A percentile compares a stretch with the other conserved stretches of the same genome.
Evolutionary conservation across 2,329 filamentous ascomycete species (phyloP).

Genomic region (Lachnellula willkommii): DNA sequence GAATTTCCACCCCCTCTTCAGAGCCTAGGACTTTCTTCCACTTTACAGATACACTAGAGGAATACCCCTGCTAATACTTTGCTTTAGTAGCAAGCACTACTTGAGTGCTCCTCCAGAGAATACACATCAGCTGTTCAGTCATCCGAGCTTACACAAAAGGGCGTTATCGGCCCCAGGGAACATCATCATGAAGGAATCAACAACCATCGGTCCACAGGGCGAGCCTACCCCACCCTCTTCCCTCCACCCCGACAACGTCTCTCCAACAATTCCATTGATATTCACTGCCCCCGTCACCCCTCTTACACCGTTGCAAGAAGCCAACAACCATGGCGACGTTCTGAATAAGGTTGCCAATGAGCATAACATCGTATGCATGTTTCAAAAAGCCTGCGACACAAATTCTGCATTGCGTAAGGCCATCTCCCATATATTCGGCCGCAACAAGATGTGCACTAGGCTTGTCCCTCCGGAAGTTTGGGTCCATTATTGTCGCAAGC

Average conservation of each 20-base stretch:
- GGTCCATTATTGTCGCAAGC: constrained; percentile 74
- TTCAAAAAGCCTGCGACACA: constrained; percentile 48
- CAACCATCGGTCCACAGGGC: constrained; percentile 10
- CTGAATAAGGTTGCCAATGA: constrained; percentile 33
- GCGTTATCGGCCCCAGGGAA: constrained; percentile 22
- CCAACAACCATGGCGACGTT: constrained; percentile 13
- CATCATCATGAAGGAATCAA: constrained; percentile 10
- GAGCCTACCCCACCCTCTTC: constrained; percentile 29
- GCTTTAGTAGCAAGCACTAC: neutral
- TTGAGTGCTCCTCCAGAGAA: constrained; percentile 4
- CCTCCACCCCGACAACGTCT: constrained; percentile 21
- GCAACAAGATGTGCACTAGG: constrained; percentile 73
- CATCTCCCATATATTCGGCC: constrained; percentile 75
- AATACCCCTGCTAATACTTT: neutral
- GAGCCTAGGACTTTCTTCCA: neutral
- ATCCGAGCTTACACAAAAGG: neutral
- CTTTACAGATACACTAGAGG: neutral
- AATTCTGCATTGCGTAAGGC: constrained; percentile 63
- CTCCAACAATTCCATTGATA: constrained; percentile 14
- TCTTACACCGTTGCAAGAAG: constrained; percentile 10
- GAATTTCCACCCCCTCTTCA: too few relatives aligned
- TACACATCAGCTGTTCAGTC: neutral
- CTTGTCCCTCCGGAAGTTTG: constrained; percentile 64
- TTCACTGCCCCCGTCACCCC: constrained; percentile 17
- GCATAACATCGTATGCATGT: constrained; percentile 41